Evolutionary conservation across 441 rosid species (phyloP), one percentile per base, ranked within the genome.

Genomic region (Corymbia citriodora): DNA sequence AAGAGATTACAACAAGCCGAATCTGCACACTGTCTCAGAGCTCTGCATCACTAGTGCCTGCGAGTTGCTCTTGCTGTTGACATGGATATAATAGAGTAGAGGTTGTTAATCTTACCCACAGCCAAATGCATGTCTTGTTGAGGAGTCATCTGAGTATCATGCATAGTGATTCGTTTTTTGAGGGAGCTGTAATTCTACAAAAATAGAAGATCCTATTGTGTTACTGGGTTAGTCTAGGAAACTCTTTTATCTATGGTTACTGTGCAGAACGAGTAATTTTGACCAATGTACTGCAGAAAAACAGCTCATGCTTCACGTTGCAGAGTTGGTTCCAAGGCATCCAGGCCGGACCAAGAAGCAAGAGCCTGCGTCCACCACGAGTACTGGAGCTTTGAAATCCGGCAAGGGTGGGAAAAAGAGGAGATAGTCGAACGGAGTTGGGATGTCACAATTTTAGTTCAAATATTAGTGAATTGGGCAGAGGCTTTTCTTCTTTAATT

Each of bases 381-480:
- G 50, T 21, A 54, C 96, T 6, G 98, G 97, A 82, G 54, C 97
- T 90, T 95, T 98, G 74, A 96, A 97, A 93, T 93, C 97, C 8
- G 96, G 98, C 87, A 97, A 97, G 94, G 95, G 97, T 57, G 97
- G 99, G 65, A 98, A 91, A 91, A 98, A 98, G 96, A 97, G 96
- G 96, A 93, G 99, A 94, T 95, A 94, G 93, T 61, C 16, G 16
- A 31, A 63, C 8, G n/a, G 23, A 11, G 52, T 79, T 79, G 85
- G 18, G 16, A 79, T 5, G 29, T 7, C 18, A 48, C 29, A 40
- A 50, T 74, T 3, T 40, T 74, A 74, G 85, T 23, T 74, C 29
- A 40, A 40, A 21, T n/a, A 0, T 79, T 12, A 79, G 85, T 45
- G 52, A 79, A 79, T 40, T 23, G 40, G n/a, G 29, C 52, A 2